A percentile compares a stretch with the other conserved stretches of the same genome.
Conservation (phyloP, 176 grass and related monocot species). For the Ananas comosus region DNA sequence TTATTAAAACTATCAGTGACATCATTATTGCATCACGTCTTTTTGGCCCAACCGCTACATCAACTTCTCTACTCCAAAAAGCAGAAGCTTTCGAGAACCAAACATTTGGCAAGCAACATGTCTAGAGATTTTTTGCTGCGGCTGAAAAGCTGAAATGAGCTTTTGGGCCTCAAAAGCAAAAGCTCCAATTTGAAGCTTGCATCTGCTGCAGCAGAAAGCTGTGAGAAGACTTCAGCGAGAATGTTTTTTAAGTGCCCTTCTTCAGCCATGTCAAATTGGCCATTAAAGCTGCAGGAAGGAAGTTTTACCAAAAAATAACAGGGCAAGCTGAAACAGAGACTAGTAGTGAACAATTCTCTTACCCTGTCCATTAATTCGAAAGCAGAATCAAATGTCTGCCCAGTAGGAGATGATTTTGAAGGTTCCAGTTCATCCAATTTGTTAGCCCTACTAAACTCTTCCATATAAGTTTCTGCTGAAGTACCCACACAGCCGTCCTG, state of each 20-base stretch:
- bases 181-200: too few relatives aligned
- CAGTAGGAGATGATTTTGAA: not conserved
- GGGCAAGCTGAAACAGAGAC: not conserved
- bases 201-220: too few relatives aligned
- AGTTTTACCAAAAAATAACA: not conserved
- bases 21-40: not conserved
- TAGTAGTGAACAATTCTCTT: slow-evolving; percentile 3
- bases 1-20: slow-evolving; percentile 16
- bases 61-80: too few relatives aligned
- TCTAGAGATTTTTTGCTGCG: too few relatives aligned
- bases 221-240: too few relatives aligned
- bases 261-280: not conserved
- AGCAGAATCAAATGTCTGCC: slow-evolving; percentile 18
- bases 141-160: too few relatives aligned
- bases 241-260: too few relatives aligned
- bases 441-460: not conserved
- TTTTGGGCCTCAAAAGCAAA: too few relatives aligned
- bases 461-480: slow-evolving; percentile 2
- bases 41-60: too few relatives aligned
- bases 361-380: slow-evolving; percentile 34
- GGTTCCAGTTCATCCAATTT: slow-evolving; percentile 23
- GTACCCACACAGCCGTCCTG: slow-evolving; percentile 14
- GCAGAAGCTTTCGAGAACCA: too few relatives aligned
- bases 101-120: too few relatives aligned
- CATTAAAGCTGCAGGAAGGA: not conserved